Evolutionary conservation across 2,329 filamentous ascomycete genomes (phyloP).

Genomic region (Ramularia endophylla): DNA sequence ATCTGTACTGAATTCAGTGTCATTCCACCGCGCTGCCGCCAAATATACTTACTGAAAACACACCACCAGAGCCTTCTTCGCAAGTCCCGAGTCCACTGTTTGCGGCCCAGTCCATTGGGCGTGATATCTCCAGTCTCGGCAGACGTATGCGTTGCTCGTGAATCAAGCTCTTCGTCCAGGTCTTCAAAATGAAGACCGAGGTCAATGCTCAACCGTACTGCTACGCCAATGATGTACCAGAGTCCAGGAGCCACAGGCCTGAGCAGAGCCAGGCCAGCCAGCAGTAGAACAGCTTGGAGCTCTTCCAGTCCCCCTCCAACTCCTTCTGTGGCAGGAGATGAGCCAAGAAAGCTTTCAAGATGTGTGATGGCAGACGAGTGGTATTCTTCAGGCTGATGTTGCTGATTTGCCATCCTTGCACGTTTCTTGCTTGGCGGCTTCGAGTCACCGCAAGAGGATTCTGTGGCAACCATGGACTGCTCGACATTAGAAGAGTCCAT

Average conservation of each 20-base stretch:
- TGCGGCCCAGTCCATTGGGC: slow-evolving; percentile 47
- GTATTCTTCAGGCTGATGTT: slow-evolving; percentile 82
- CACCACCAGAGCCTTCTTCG: slow-evolving; percentile 92
- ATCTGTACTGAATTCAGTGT: slow-evolving; percentile 1
- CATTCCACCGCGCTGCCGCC: not conserved
- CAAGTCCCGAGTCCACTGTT: slow-evolving; percentile 81
- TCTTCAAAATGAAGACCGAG: slow-evolving; percentile 91
- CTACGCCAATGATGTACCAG: slow-evolving; percentile 97
- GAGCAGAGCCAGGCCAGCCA: slow-evolving; percentile 86
- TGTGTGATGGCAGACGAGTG: slow-evolving; percentile 92
- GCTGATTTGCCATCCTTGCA: slow-evolving; percentile 47
- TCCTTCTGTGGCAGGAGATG: slow-evolving; percentile 56
- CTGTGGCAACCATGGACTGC: slow-evolving; percentile 20
- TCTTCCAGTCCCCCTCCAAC: slow-evolving; percentile 90
- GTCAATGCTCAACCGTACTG: slow-evolving; percentile 83
- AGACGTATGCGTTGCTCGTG: slow-evolving; percentile 14
- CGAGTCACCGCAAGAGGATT: slow-evolving; percentile 27
- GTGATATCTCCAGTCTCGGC: slow-evolving; percentile 1
- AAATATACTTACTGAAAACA: slow-evolving; percentile 73
- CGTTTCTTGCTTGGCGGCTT: slow-evolving; percentile 36
- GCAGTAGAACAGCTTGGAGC: slow-evolving; percentile 81
- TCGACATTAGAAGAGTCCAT: slow-evolving; percentile 49
- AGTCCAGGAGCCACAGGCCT: slow-evolving; percentile 87
- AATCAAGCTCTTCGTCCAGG: slow-evolving; percentile 53
- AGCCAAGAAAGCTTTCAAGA: slow-evolving; percentile 74